Evolutionary conservation across 805 yeast genomes (phyloP), one percentile per base, ranked within the genome.

Genomic region (Hyphopichia homilentoma): DNA sequence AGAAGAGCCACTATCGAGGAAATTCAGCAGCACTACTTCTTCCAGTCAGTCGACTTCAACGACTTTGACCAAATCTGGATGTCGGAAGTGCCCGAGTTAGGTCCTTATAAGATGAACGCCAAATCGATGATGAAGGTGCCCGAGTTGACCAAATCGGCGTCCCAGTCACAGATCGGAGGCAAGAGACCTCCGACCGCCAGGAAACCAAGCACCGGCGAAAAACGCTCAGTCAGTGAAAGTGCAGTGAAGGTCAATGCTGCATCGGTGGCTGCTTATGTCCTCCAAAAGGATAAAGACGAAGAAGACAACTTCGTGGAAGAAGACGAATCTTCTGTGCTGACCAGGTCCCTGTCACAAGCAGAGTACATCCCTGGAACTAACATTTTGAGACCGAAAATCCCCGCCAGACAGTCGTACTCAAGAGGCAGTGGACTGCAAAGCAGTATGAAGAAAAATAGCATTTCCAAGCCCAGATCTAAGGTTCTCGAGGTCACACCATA

Each of bases 51-150:
- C 5, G 72, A 85, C 44, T 90, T 95, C 83, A 48, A 57, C 13
- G 77, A 83, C 41, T 74, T 75, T 39, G 71, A 73, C 26, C 59
- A 60, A 31, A 73, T 90, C 8, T 89, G 97, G 97, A 68, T 71
- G 27, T 50, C 65, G 1, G 64, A 68, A 13, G 79, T 82, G 2
- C 93, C 93, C 0, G 80, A 71, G 42, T 54, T 81, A 14, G 76
- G 81, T 1, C 87, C 90, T 0, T 84, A 81, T 48, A 82, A 81
- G 38, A 69, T 84, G 57, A 73, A 74, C 32, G 93, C 93, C 0
- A 78, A 79, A 48, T 75, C 90, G 1, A 84, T 84, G 93, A 74
- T 79, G 60, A 81, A 84, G 21, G 66, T 83, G 23, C 88, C 90
- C 0, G 57, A 59, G 26, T 29, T 52, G 17, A 18, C 36, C 7